Evolutionary conservation across 768 basidiomycete genomes (phyloP), one percentile per base, ranked within the genome.

Genomic region (Pleurotus platypus): DNA sequence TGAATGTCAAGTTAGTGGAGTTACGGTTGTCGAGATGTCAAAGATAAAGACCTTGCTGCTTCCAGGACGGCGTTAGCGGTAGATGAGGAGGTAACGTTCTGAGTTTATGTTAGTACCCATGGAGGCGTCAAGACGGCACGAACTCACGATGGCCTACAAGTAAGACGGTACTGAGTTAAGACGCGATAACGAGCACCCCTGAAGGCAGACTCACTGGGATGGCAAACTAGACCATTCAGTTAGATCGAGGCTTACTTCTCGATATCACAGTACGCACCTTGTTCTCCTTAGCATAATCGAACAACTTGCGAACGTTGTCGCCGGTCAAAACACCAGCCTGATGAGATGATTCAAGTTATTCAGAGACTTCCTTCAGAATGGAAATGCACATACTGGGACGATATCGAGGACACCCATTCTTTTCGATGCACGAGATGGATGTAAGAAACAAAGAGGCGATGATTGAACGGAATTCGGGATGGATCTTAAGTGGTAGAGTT

Each of bases 41-140:
- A 49, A 62, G 43, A 58, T 22, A 43, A 59, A 47, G 65, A 92
- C 91, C 94, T 87, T 50, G 96, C 96, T 57, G 94, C 96, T 76
- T 99, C 96, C 61, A 99, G 86, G 58, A 87, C 90, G 56, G 95
- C 93, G 71, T 98, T 96, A 54, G 87, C 94, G 39, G 87, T 88
- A 27, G 96, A 99, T 9, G 96, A 95, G 15, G 96, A 98, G 46
- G 97, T 98, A 46, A 93, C 89, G 68, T 99, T 99, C 94, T 97
- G 64, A 22, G 46, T 24, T 39, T 46, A 57, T 35, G 50, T 55
- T 55, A 56, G 26, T 55, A 51, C 46, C 16, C 45, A 60, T 58
- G 57, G 47, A 49, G 54, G 56, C 51, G 37, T 38, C 30, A 47
- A 18, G 43, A 58, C 22, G 42, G 46, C 8, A n/a, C 46, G 11